Conservation (phyloP, 2,329 filamentous ascomycete genomes). For the Alternaria rosae region DNA sequence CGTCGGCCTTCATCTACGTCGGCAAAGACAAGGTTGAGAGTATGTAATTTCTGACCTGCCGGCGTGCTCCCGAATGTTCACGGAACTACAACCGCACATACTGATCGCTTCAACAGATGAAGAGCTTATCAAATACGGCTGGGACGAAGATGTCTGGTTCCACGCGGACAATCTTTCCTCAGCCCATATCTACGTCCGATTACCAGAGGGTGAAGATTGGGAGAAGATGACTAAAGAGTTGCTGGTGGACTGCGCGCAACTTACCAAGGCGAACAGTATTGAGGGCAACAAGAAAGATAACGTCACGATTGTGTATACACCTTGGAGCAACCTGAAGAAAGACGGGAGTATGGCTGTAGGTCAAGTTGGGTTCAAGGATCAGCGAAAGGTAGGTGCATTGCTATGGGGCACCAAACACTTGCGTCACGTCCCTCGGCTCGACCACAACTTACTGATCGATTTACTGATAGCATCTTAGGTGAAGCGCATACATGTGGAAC, state of each 20-base stretch:
- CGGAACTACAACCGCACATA: neutral
- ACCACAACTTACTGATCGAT: neutral
- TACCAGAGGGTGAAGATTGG: slow-evolving; percentile 82
- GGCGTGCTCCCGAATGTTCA: neutral
- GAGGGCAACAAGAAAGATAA: slow-evolving; percentile 99
- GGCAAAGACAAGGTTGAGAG: slow-evolving; percentile 99
- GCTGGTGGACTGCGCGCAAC: slow-evolving; percentile 87
- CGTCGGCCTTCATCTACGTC: slow-evolving; percentile 88
- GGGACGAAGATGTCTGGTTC: slow-evolving; percentile 98
- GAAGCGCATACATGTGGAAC: slow-evolving; percentile 78
- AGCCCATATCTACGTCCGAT: slow-evolving; percentile 92
- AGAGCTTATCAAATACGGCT: slow-evolving; percentile 91
- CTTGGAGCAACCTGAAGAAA: slow-evolving; percentile 95
- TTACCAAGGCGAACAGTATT: slow-evolving; percentile 98
- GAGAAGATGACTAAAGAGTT: slow-evolving; percentile 78
- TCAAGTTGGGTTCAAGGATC: slow-evolving; percentile 93
- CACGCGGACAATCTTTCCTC: slow-evolving; percentile 97
- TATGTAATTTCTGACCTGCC: slow-evolving; percentile 56
- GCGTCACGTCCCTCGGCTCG: neutral
- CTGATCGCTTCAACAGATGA: slow-evolving; percentile 70
- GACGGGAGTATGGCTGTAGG: slow-evolving; percentile 94
- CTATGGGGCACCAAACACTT: neutral
- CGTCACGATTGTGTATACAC: slow-evolving; percentile 94
- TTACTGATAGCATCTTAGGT: slow-evolving; percentile 59
- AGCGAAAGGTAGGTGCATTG: slow-evolving; percentile 64